Percentiles rank a stretch among this genome's conserved stretches.
Evolutionary conservation across 2,329 filamentous ascomycete species (phyloP).

Genomic region (Fusarium sp.): DNA sequence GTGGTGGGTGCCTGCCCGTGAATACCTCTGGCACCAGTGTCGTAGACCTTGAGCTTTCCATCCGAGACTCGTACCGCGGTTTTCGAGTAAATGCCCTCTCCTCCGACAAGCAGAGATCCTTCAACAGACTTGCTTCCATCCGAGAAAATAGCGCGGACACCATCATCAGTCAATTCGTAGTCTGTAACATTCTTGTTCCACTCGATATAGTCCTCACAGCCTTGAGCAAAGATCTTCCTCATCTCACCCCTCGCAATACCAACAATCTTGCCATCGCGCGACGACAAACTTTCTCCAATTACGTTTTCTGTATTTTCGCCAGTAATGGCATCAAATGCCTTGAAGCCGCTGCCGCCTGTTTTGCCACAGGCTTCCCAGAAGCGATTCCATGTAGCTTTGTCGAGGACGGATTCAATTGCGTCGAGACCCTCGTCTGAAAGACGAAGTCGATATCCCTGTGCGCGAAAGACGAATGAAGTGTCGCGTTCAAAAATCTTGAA

Average conservation of each 20-base stretch:
- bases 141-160: conserved; percentile 67
- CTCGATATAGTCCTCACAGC: conserved; percentile 64
- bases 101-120: conserved; percentile 68
- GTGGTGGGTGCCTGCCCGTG: conserved; percentile 72
- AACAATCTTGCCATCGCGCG: conserved; percentile 68
- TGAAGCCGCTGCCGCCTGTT: conserved; percentile 66
- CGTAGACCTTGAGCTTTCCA: conserved; percentile 69
- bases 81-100: conserved; percentile 71
- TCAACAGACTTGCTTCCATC: conserved; percentile 69
- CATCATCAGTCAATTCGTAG: conserved; percentile 66
- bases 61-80: conserved; percentile 69
- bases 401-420: conserved; percentile 69
- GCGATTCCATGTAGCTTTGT: conserved; percentile 57
- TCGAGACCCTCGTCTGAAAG: conserved; percentile 67
- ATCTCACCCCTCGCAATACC: conserved; percentile 73
- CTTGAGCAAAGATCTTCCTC: conserved; percentile 67
- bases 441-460: conserved; percentile 71
- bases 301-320: conserved; percentile 55
- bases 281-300: conserved; percentile 54
- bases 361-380: conserved; percentile 71
- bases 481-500: conserved; percentile 70
- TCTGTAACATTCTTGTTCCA: conserved; percentile 67
- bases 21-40: conserved; percentile 71
- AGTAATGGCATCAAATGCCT: conserved; percentile 63
- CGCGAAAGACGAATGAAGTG: conserved; percentile 62